A percentile compares a stretch with the other conserved stretches of the same genome.
These are phyloP conservation scores for Suhomyces anneliseae DNA, from an alignment of 1,139 yeast genomes.

Conservation along the genomic window DNA sequence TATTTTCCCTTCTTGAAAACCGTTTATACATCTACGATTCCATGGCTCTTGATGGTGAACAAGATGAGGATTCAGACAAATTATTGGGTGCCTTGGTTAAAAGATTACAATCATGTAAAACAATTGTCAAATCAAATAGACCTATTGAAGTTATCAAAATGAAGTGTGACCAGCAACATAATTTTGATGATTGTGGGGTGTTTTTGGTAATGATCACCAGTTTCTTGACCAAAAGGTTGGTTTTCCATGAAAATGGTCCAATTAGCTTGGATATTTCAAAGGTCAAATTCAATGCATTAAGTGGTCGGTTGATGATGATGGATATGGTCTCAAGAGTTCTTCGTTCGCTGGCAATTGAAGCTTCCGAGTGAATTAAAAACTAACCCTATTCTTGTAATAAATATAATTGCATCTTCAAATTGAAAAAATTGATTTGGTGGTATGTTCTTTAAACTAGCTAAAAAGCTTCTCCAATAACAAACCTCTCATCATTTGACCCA, in stretches of 20 bases:
- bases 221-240: slow-evolving; percentile 24
- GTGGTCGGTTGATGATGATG: slow-evolving; percentile 26
- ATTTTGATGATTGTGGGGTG: slow-evolving; percentile 51
- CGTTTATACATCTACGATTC: slow-evolving; percentile 42
- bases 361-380: no score
- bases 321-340: slow-evolving; percentile 10
- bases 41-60: slow-evolving; percentile 27
- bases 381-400: no score
- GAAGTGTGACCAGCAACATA: slow-evolving; percentile 44
- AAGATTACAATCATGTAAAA: slow-evolving; percentile 25
- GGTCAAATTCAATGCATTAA: slow-evolving; percentile 31
- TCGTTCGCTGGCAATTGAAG: no score
- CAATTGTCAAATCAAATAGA: slow-evolving; percentile 18
- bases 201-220: slow-evolving; percentile 44
- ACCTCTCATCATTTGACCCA: slow-evolving; percentile 30
- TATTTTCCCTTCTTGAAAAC: slow-evolving; percentile 32
- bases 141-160: slow-evolving; percentile 26
- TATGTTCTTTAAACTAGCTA: slow-evolving; percentile 17
- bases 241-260: slow-evolving; percentile 6
- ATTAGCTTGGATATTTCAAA: slow-evolving; percentile 28
- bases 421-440: no score
- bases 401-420: no score
- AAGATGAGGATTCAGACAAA: slow-evolving; percentile 19
- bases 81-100: slow-evolving; percentile 24
- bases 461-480: slow-evolving; percentile 27